These are phyloP conservation scores for Alternaria metachromatica DNA, from an alignment of 2,329 filamentous ascomycete genomes.

Conservation along the genomic window DNA sequence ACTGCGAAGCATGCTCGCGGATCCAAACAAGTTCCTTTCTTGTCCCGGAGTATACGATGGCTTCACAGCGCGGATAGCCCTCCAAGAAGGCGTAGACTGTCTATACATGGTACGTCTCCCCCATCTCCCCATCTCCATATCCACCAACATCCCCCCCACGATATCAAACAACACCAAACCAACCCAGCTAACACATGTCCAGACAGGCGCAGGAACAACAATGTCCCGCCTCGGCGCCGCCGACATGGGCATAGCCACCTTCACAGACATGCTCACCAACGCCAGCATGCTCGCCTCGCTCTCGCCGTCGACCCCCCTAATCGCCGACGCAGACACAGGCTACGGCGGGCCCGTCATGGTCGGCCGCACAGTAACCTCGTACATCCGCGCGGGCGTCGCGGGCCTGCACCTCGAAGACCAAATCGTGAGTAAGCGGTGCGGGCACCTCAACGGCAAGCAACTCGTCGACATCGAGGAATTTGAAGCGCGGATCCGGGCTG, in stretches of 20 bases:
- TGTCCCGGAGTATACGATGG: constrained; percentile 74
- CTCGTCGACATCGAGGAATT: constrained; percentile 62
- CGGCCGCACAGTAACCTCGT: constrained; percentile 60
- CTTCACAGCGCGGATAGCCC: constrained; percentile 68
- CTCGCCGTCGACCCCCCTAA: constrained; percentile 62
- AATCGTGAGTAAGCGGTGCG: constrained; percentile 69
- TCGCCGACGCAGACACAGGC: constrained; percentile 67
- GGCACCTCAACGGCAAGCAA: constrained; percentile 67
- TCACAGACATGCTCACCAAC: constrained; percentile 68
- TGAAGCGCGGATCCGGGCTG: constrained; percentile 64
- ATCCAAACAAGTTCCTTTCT: constrained; percentile 54
- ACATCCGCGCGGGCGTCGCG: constrained; percentile 63
- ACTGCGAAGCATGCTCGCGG: constrained; percentile 39
- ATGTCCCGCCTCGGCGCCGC: constrained; percentile 67
- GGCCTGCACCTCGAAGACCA: constrained; percentile 70
- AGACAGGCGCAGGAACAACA: constrained; percentile 69
- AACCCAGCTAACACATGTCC: background rate
- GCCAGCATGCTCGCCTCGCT: constrained; percentile 70
- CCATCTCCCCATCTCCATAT: background rate
- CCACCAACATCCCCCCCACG: background rate
- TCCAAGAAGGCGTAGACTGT: constrained; percentile 67
- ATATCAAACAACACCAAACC: background rate
- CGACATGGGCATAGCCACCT: constrained; percentile 67
- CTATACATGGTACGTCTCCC: constrained; percentile 67
- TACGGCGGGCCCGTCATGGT: constrained; percentile 58